Evolutionary conservation across 495 filamentous ascomycete species (phyloP), one percentile per base, ranked within the genome.

Genomic region (Aspergillus taichungensis): DNA sequence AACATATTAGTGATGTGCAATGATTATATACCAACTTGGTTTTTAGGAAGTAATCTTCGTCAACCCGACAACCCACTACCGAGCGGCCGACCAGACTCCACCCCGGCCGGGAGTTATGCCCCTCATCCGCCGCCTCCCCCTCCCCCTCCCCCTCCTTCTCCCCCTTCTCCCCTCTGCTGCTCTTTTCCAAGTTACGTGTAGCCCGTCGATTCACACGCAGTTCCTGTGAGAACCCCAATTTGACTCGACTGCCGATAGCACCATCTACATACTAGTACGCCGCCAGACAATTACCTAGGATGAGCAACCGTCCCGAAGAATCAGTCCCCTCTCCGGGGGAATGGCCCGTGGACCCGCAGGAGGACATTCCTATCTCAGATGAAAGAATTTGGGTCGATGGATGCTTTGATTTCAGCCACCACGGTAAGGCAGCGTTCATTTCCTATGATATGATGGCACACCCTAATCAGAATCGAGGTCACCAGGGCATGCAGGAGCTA

Each of bases 401-500:
- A 42, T 99, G 92, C 68, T 99, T 94, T 67, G 92, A 99, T 68
- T 99, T 99, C 66, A 88, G 84, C 64, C 92, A 99, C 63, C 92
- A 99, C 56, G 92, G 87, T 89, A 64, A 49, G 68, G 37, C 47
- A 31, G 32, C 33, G 13, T 29, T 31, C 8, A n/a, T 24, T 18
- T 24, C 30, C 30, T 38, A 5, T 46, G 5, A 3, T 9, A 27
- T 13, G 27, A 31, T 33, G 8, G 42, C 12, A 38, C 37, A 13
- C n/a, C 33, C 33, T 52, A 55, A 53, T 24, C 18, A 24, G 18
- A 46, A 13, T 34, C 33, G 42, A 53, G 50, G 40, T 49, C 12
- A 24, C 30, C 50, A 92, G 87, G 92, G 51, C 92, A 99, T 69
- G 91, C 92, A 6, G 92, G 94, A 33, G 94, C 92, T 40, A 92